Evolutionary conservation across 805 yeast genomes (phyloP), one percentile per base, ranked within the genome.

Genomic region (Wickerhamomyces tratensis): DNA sequence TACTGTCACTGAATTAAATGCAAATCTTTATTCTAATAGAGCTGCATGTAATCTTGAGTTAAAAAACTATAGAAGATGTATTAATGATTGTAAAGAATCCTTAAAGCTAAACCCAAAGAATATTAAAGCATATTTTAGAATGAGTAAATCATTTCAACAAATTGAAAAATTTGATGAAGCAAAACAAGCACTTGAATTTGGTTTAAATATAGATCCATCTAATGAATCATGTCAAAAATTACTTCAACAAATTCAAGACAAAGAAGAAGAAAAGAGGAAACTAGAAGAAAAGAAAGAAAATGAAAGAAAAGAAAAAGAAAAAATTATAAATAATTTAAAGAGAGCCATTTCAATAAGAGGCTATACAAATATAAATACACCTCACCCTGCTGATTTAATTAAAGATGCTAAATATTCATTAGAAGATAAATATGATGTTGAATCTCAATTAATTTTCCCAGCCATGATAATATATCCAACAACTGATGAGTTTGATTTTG

Each of bases 1-100:
- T 55, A 77, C 71, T 6, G 81, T 71, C 13, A 60, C 62, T 12
- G 67, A 63, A 6, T 64, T 87, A 26, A 75, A 76, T 34, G 72
- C 77, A 4, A 78, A 91, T 0, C 68, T 93, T 39, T 79, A 71
- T 48, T 65, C 82, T 43, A 93, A 93, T 60, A 72, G 96, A 46
- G 95, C 98, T 2, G 96, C 96, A 2, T 85, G 96, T 62, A 86
- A 91, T 53, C 67, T 93, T 49, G 95, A 85, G 56, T 65, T 93
- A 51, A 70, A 80, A 52, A 93, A 93, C 62, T 91, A 79, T 61
- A 75, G 98, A 63, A 68, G 77, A 42, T 86, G 95, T 56, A 81
- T 93, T 49, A 84, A 82, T 48, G 97, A 91, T 59, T 86, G 96
- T 58, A 80, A 80, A 49, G 72, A 70, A 40, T 87, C 86, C 6